Evolutionary conservation across 495 filamentous ascomycete genomes (phyloP).

Genomic region (Neurospora sp.): DNA sequence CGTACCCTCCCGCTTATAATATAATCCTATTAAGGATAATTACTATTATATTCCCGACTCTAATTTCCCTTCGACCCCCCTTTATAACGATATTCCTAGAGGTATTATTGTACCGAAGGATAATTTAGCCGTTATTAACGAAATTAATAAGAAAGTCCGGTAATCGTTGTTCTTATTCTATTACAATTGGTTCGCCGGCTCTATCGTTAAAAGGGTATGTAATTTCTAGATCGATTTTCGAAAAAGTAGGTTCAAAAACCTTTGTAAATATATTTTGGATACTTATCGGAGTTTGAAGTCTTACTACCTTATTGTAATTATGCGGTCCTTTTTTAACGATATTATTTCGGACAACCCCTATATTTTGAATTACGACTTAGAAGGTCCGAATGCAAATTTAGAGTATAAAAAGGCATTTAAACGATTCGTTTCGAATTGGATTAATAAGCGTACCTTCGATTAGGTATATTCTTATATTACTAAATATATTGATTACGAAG

Average conservation of each 20-base stretch:
- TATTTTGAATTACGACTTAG: not conserved
- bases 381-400: not conserved
- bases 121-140: too few relatives aligned
- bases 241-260: not conserved
- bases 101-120: not conserved
- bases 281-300: not conserved
- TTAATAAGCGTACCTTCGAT: not conserved
- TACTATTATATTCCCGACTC: not conserved
- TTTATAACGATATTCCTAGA: not conserved
- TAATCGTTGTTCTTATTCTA: not conserved
- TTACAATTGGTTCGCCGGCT: not conserved
- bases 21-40: not conserved
- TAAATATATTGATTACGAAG: not conserved
- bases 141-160: not conserved
- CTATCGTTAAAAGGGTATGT: not conserved
- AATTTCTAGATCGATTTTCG: not conserved
- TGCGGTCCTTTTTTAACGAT: not conserved
- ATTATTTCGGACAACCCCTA: not conserved
- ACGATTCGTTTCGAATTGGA: not conserved
- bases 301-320: not conserved
- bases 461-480: not conserved
- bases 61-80: not conserved
- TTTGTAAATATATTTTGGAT: not conserved
- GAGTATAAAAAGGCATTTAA: not conserved
- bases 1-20: not conserved